A percentile compares a stretch with the other conserved stretches of the same genome.
Evolutionary conservation across 2,329 filamentous ascomycete genomes (phyloP).

Genomic region (Cercospora brassicicola): DNA sequence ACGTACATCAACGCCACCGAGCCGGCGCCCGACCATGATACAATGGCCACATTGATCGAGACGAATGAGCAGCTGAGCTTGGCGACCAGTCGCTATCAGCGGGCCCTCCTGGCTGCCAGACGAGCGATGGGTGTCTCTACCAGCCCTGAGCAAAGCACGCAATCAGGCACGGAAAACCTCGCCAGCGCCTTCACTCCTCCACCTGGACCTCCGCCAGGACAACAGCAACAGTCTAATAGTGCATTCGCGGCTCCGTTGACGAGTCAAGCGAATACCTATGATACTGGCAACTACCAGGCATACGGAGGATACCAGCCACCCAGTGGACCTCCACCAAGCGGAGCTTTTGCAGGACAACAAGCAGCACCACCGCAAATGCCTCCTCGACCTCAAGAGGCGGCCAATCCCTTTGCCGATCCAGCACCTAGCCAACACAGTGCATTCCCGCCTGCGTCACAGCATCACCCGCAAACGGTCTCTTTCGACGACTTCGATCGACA

Average conservation of each 20-base stretch:
- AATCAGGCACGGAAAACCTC: slow-evolving; percentile 10
- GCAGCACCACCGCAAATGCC: slow-evolving; percentile 11
- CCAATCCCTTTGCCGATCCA: slow-evolving; percentile 48
- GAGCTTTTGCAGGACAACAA: slow-evolving; percentile 17
- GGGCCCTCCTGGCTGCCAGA: slow-evolving; percentile 66
- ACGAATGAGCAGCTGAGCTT: slow-evolving; percentile 88
- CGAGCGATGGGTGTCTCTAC: slow-evolving; percentile 42
- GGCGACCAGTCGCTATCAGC: slow-evolving; percentile 79
- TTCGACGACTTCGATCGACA: slow-evolving; percentile 23
- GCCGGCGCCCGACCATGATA: slow-evolving; percentile 85
- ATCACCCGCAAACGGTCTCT: slow-evolving; percentile 26
- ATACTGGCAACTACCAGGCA: not conserved
- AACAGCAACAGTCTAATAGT: slow-evolving; percentile 10
- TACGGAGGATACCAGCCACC: slow-evolving; percentile 25
- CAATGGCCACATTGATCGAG: slow-evolving; percentile 88
- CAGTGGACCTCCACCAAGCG: slow-evolving; percentile 28
- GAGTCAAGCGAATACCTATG: not conserved
- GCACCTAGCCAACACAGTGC: slow-evolving; percentile 30
- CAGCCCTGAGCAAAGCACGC: slow-evolving; percentile 24
- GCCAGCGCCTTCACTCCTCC: slow-evolving; percentile 22
- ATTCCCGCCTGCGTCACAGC: slow-evolving; percentile 8
- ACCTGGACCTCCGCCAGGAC: slow-evolving; percentile 13
- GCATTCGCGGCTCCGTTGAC: slow-evolving; percentile 8
- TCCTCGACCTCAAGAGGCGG: slow-evolving; percentile 21
- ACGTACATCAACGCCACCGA: slow-evolving; percentile 78